Evolutionary conservation across 495 filamentous ascomycete species (phyloP).

Genomic region (Oleoguttula mirabilis): DNA sequence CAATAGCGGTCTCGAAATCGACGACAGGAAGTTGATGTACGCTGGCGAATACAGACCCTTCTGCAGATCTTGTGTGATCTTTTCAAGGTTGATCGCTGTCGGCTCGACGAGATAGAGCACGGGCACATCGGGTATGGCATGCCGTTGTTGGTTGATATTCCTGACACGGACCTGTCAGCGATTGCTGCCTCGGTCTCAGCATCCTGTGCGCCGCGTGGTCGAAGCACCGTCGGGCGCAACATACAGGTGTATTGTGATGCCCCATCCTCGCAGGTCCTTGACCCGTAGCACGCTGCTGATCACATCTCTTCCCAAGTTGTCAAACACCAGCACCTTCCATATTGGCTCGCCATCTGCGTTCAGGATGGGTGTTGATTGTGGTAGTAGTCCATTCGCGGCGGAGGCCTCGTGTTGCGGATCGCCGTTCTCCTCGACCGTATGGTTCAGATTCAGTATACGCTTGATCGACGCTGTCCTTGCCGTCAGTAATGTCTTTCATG

Average conservation of each 20-base stretch:
- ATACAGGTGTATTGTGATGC: constrained; percentile 93
- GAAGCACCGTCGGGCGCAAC: constrained; percentile 12
- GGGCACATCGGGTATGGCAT: constrained; percentile 91
- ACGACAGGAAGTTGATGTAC: constrained; percentile 94
- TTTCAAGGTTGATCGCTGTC: constrained; percentile 61
- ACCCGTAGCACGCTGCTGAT: constrained; percentile 93
- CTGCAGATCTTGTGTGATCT: constrained; percentile 77
- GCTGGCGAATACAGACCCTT: constrained; percentile 83
- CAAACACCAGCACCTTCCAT: constrained; percentile 62
- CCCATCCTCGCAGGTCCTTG: constrained; percentile 81
- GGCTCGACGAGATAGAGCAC: constrained; percentile 94
- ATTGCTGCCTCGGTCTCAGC: constrained; percentile 19
- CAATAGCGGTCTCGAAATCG: constrained; percentile 79
- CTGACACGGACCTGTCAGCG: constrained; percentile 31
- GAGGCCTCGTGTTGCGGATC: constrained; percentile 42
- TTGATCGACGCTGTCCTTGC: constrained; percentile 74
- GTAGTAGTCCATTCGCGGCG: constrained; percentile 47
- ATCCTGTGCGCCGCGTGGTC: constrained; percentile 3
- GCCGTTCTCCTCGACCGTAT: constrained; percentile 45
- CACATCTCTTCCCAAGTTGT: constrained; percentile 56
- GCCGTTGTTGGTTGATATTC: constrained; percentile 69
- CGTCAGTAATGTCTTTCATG: constrained; percentile 21
- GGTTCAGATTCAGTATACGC: constrained; percentile 92
- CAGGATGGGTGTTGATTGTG: constrained; percentile 64
- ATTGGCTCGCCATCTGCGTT: constrained; percentile 78